Conservation (phyloP, 495 filamentous ascomycete genomes). For the Terfezia claveryi region DNA sequence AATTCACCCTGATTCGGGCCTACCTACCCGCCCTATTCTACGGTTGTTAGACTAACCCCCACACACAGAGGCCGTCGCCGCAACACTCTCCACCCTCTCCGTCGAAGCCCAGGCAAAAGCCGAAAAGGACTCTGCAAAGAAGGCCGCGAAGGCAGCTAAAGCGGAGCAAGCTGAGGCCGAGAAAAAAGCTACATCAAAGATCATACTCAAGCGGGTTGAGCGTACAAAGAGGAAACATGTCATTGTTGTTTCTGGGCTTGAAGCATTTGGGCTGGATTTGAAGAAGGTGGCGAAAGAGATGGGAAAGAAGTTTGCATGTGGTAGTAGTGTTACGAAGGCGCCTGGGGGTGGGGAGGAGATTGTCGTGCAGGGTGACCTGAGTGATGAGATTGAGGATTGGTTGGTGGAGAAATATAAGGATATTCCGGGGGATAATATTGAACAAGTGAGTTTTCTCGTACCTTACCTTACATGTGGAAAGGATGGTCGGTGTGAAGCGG, state of each 20-base stretch:
- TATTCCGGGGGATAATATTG: conserved; percentile 84
- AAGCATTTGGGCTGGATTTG: conserved; percentile 72
- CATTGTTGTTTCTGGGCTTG: conserved; percentile 69
- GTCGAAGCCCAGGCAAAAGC: conserved; percentile 77
- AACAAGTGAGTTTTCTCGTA: conserved; percentile 31
- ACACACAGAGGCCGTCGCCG: conserved; percentile 49
- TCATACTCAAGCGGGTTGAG: conserved; percentile 90
- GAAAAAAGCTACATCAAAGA: conserved; percentile 53
- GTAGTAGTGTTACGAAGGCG: conserved; percentile 73
- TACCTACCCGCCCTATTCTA: no score
- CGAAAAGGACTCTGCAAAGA: conserved; percentile 11
- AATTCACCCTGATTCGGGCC: no score
- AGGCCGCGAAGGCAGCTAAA: conserved; percentile 60
- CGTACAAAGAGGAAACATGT: conserved; percentile 94
- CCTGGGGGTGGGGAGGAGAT: conserved; percentile 82
- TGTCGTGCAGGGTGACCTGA: conserved; percentile 91
- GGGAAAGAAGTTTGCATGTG: conserved; percentile 85
- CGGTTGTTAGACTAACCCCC: not conserved
- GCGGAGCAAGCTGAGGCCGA: conserved; percentile 54
- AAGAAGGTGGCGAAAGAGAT: conserved; percentile 85
- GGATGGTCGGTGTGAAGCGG: not conserved
- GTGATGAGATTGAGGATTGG: conserved; percentile 83
- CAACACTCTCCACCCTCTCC: conserved; percentile 63
- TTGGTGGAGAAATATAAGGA: conserved; percentile 61
- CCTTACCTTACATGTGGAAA: not conserved